Evolutionary conservation across 164 flowering plant species (phyloP), one percentile per base, ranked within the genome.

Genomic region (Annona cherimola): DNA sequence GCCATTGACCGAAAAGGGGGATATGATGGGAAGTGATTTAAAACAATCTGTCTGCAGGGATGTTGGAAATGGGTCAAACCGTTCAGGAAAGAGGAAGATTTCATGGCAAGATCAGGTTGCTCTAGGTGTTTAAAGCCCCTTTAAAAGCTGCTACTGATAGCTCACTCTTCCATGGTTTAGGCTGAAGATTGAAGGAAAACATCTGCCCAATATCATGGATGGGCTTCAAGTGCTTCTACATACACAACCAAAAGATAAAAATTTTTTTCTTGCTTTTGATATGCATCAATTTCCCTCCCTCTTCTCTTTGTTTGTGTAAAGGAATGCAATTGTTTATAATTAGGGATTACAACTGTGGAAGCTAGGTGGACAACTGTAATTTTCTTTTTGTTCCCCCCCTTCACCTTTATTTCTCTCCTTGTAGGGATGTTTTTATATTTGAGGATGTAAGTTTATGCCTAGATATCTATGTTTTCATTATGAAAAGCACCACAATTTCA

Each of bases 101-200:
- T 76, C 98, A 57, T 91, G 96, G 98, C 94, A 90, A 75, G 98
- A 93, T 76, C 97, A 81, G 44, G 90, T 93, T 74, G 97, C 95
- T 61, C 81, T 90, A 80, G 85, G 87, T 77, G 98, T 90, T 61
- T 91, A 79, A 84, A 42, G 42, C n/a, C 41, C 14, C 42, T 61
- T 42, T 2, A 2, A 20, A 19, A 3, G 2, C 4, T 14, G 16
- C 19, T 4, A 50, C 57, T 50, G 9, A 50, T 9, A 50, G 11
- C 55, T 5, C 57, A 9, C 12, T 20, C 8, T 26, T 40, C 5
- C 46, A 43, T 45, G 16, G 20, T 16, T 61, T n/a, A n/a, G 63
- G 6, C 2, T 5, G 39, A 18, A 26, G 35, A 26, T 26, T 26
- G 19, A 7, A 61, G 19, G 18, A 61, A 61, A 59, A 59, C 7